Percentiles rank a stretch among this genome's conserved stretches.
These are phyloP conservation scores for Bolboschoenus planiculmis DNA, from an alignment of 176 grass and related monocot species.

Conservation along the genomic window DNA sequence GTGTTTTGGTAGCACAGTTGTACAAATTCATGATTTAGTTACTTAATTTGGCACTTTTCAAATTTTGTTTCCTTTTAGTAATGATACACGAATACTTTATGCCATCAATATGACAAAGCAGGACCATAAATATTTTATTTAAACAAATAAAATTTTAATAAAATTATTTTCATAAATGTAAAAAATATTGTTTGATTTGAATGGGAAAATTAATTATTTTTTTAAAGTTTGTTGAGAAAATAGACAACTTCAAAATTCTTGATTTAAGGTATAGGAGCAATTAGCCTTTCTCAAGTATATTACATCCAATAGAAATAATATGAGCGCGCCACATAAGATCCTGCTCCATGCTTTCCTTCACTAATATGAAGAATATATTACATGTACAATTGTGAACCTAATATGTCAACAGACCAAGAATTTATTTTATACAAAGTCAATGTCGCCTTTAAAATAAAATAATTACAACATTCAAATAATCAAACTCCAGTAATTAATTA, in stretches of 20 bases:
- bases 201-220: too few relatives aligned
- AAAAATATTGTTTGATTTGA: too few relatives aligned
- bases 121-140: too few relatives aligned
- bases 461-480: not conserved
- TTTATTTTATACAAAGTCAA: not conserved
- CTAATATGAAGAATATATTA: not conserved
- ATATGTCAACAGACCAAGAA: not conserved
- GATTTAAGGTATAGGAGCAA: not conserved
- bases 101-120: not conserved
- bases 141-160: too few relatives aligned
- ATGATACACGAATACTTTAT: not conserved
- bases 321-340: not conserved
- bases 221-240: too few relatives aligned
- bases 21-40: not conserved
- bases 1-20: not conserved
- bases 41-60: not conserved
- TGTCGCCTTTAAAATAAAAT: not conserved
- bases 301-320: not conserved
- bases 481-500: not conserved
- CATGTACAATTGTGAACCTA: not conserved
- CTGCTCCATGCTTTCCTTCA: not conserved
- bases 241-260: too few relatives aligned
- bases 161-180: too few relatives aligned
- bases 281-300: not conserved
- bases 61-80: not conserved